A percentile compares a stretch with the other conserved stretches of the same genome.
Evolutionary conservation across 2,329 filamentous ascomycete genomes (phyloP).

Genomic region (Grosmannia penicillata): DNA sequence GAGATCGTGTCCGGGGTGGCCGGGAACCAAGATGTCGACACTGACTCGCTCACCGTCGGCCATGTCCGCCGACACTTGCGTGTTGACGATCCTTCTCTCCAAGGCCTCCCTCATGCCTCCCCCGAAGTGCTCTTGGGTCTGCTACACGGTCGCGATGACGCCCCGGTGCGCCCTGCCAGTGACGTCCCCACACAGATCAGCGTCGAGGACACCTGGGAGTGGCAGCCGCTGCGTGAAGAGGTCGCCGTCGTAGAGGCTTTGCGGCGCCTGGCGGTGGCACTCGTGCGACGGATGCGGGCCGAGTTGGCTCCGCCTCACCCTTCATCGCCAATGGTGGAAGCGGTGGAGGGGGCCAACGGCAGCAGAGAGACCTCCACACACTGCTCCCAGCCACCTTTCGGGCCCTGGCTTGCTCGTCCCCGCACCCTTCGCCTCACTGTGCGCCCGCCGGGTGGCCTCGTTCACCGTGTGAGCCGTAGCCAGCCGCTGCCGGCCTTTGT

Average conservation of each 20-base stretch:
- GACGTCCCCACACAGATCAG: conserved; percentile 76
- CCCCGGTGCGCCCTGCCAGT: conserved; percentile 56
- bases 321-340: conserved; percentile 21
- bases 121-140: conserved; percentile 51
- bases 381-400: no score
- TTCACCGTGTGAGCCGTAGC: conserved; percentile 64
- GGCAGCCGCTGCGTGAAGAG: neutral
- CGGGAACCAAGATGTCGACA: conserved; percentile 15
- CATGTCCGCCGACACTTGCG: conserved; percentile 49
- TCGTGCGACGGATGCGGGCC: conserved; percentile 63
- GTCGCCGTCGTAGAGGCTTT: conserved; percentile 54
- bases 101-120: conserved; percentile 49
- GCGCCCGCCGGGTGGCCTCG: conserved; percentile 27
- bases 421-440: conserved; percentile 71
- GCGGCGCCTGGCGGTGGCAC: conserved; percentile 48
- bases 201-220: conserved; percentile 84
- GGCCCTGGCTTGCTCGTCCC: conserved; percentile 62
- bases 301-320: no score
- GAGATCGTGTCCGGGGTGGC: conserved; percentile 16
- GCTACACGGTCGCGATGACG: conserved; percentile 65
- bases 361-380: no score
- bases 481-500: conserved; percentile 45
- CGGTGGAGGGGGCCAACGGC: conserved; percentile 19
- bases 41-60: conserved; percentile 42
- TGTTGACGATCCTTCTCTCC: no score